A percentile compares a stretch with the other conserved stretches of the same genome.
Evolutionary conservation across 257 asterid species (phyloP).

Genomic region (Nicotiana knightiana): DNA sequence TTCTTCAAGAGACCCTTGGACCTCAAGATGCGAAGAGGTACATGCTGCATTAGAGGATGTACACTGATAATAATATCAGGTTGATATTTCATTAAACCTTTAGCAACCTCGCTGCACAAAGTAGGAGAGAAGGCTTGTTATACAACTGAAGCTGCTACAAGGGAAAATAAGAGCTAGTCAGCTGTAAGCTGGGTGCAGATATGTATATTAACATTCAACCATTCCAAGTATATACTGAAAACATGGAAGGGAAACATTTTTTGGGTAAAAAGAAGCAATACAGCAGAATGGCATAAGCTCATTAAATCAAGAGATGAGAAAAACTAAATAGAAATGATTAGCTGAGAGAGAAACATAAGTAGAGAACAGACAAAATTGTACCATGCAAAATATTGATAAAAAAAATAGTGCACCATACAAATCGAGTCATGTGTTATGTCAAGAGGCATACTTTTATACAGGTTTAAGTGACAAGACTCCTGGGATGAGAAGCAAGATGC

Average conservation of each 20-base stretch:
- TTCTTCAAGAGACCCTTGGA: slow-evolving; percentile 87
- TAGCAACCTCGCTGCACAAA: slow-evolving; percentile 77
- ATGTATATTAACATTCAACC: background rate
- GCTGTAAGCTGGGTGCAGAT: background rate
- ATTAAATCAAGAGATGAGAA: background rate
- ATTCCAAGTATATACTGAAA: background rate
- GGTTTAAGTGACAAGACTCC: background rate
- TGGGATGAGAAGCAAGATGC: background rate
- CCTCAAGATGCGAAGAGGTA: slow-evolving; percentile 90
- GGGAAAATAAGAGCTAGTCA: background rate
- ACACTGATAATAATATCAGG: slow-evolving; percentile 97
- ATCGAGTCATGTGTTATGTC: background rate
- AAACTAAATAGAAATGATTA: background rate
- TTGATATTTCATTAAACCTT: slow-evolving; percentile 90
- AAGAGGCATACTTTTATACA: background rate
- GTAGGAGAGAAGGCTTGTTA: slow-evolving; percentile 14
- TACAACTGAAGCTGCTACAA: background rate
- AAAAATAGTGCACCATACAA: background rate
- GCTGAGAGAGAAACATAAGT: background rate
- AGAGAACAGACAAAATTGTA: background rate
- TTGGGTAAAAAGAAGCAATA: background rate
- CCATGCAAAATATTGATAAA: background rate
- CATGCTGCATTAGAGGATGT: slow-evolving; percentile 98
- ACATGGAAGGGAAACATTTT: background rate
- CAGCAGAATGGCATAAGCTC: background rate